phyloP scores from a whole-genome alignment of 2,329 filamentous ascomycete species.

The Penicillium decumbens region DNA sequence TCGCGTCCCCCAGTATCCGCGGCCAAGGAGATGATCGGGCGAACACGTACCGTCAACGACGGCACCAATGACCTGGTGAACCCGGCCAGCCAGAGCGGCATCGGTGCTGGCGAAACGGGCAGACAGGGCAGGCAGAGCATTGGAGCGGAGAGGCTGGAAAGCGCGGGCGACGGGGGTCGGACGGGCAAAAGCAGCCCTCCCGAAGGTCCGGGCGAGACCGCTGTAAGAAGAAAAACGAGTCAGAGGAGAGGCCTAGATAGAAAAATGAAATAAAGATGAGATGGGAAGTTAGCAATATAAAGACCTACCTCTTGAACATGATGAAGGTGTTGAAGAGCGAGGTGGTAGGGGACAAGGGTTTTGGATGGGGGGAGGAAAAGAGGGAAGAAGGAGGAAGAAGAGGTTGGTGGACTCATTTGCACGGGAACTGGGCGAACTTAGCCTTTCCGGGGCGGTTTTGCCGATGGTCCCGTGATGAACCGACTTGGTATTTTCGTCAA shows the following conservation, averaged over 20 bases:
- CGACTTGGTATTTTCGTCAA: conserved; percentile 17
- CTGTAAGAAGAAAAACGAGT: conserved; percentile 37
- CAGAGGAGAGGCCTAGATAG: conserved; percentile 25
- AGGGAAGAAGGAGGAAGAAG: conserved; percentile 34
- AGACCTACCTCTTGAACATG: conserved; percentile 59
- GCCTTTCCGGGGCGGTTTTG: conserved; percentile 43
- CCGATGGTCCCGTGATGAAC: conserved; percentile 43
- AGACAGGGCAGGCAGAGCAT: conserved; percentile 55
- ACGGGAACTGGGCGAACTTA: conserved; percentile 34
- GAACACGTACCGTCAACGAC: conserved; percentile 83
- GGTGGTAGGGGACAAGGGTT: conserved; percentile 22
- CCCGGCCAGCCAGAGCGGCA: conserved; percentile 56
- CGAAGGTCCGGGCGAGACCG: conserved; percentile 62
- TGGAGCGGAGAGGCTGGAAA: conserved; percentile 55
- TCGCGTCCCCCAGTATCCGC: conserved; percentile 26
- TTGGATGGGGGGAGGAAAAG: conserved; percentile 26
- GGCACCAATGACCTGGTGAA: conserved; percentile 90
- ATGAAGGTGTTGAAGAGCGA: conserved; percentile 47
- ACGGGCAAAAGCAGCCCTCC: conserved; percentile 56
- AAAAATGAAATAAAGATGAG: conserved; percentile 23
- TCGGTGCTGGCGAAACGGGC: conserved; percentile 61
- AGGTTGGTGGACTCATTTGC: conserved; percentile 28
- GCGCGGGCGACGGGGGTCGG: conserved; percentile 52
- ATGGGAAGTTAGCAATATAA: conserved; percentile 11
- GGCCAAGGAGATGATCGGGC: conserved; percentile 17